phyloP scores from a whole-genome alignment of 2,329 filamentous ascomycete species.

The Zopfia rhizophila region DNA sequence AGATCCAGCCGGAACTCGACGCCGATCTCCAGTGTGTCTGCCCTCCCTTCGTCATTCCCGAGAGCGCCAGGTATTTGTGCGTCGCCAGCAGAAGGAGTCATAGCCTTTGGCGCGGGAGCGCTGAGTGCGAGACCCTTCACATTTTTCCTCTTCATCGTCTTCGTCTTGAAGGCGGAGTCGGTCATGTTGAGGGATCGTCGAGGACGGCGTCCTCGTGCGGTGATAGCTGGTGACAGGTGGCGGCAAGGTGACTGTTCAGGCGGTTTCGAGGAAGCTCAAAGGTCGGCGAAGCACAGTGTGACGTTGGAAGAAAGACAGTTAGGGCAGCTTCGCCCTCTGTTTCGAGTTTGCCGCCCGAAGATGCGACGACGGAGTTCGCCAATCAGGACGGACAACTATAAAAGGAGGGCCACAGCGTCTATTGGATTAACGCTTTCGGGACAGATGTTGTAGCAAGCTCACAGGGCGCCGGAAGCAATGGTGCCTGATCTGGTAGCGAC shows the following conservation, averaged over 20 bases:
- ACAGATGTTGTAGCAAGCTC: conserved; percentile 26
- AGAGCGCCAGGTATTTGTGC: conserved; percentile 68
- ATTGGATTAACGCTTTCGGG: conserved; percentile 50
- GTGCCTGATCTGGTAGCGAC: conserved; percentile 33
- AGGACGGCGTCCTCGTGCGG: conserved; percentile 23
- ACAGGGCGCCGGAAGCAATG: conserved; percentile 24
- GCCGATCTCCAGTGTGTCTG: conserved; percentile 88
- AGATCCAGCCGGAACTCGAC: conserved; percentile 96
- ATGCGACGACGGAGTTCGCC: conserved; percentile 47
- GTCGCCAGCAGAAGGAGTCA: conserved; percentile 78
- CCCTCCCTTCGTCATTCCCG: conserved; percentile 68
- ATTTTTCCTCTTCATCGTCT: conserved; percentile 98
- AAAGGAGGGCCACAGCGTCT: conserved; percentile 50
- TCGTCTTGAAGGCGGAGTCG: conserved; percentile 68
- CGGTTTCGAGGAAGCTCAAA: background rate
- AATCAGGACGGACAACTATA: conserved; percentile 45
- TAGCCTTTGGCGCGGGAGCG: conserved; percentile 75
- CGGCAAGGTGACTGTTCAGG: conserved; percentile 4
- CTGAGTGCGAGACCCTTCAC: conserved; percentile 94
- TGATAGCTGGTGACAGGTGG: conserved; percentile 12
- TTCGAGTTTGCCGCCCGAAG: conserved; percentile 50
- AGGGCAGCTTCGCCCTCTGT: conserved; percentile 35
- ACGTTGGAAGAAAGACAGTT: conserved; percentile 13
- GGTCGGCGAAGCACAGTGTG: conserved; percentile 2
- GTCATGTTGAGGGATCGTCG: conserved; percentile 58